Percentiles rank a stretch among this genome's conserved stretches.
Evolutionary conservation across 148 eudicot species (phyloP).

Genomic region (Mesembryanthemum crystallinum): DNA sequence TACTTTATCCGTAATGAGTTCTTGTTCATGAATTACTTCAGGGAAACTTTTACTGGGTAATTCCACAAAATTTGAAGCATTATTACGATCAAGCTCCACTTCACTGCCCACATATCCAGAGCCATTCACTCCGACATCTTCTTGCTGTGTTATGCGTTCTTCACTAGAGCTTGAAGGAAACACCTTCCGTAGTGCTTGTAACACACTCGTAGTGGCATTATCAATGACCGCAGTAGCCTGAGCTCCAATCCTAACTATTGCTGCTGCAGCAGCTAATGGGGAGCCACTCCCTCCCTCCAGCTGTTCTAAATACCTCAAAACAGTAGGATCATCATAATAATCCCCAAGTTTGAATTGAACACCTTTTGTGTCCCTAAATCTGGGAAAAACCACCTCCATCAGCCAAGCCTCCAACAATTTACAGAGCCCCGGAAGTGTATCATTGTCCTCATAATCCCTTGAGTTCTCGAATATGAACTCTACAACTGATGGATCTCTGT

Average conservation of each 20-base stretch:
- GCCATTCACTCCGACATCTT: constrained; percentile 37
- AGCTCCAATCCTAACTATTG: constrained; percentile 89
- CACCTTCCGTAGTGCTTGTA: constrained; percentile 77
- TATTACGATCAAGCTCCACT: constrained; percentile 31
- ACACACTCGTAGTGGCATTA: constrained; percentile 72
- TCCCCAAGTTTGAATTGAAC: constrained; percentile 76
- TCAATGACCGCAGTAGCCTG: constrained; percentile 92
- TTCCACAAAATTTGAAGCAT: constrained; percentile 25
- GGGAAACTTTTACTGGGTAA: constrained; percentile 27
- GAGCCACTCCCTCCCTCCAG: constrained; percentile 77
- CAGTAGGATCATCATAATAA: constrained; percentile 94
- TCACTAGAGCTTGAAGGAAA: constrained; percentile 59
- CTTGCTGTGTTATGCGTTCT: constrained; percentile 41
- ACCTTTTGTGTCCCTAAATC: constrained; percentile 82
- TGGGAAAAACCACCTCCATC: constrained; percentile 89
- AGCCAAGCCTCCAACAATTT: constrained; percentile 96
- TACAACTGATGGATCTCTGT: constrained; percentile 68
- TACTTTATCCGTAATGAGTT: constrained; percentile 58
- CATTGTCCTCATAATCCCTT: constrained; percentile 63
- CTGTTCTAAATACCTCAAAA: constrained; percentile 79
- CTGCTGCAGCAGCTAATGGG: constrained; percentile 93
- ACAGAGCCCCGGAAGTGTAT: constrained; percentile 87
- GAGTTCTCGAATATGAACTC: constrained; percentile 82
- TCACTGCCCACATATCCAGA: constrained; percentile 30
- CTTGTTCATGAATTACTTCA: constrained; percentile 51